Conservation (phyloP, 2,329 filamentous ascomycete species). For the Akanthomyces lecanii region DNA sequence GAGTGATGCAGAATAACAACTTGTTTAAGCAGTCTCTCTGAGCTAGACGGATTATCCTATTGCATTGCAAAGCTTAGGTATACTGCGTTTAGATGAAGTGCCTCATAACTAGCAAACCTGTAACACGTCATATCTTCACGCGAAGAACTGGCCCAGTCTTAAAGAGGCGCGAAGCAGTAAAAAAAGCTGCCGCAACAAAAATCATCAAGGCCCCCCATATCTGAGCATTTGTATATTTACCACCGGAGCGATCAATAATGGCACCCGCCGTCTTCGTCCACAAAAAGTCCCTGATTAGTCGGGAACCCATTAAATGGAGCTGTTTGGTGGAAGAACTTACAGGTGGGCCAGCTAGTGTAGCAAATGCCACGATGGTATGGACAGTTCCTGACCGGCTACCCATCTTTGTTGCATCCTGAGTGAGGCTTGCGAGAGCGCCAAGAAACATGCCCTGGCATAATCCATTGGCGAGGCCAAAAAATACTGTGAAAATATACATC, state of each 20-base stretch:
- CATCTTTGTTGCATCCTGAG: slow-evolving; percentile 37
- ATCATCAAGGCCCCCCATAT: slow-evolving; percentile 29
- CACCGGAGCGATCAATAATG: slow-evolving; percentile 26
- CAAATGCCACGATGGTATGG: slow-evolving; percentile 38
- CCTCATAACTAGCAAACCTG: neutral
- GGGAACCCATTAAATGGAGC: neutral
- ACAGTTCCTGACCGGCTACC: slow-evolving; percentile 42
- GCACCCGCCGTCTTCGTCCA: slow-evolving; percentile 23
- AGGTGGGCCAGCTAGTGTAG: slow-evolving; percentile 39
- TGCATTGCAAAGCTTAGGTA: too few species aligned
- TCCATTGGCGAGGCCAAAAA: slow-evolving; percentile 28
- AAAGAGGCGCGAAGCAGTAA: neutral
- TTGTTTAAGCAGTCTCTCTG: too few species aligned
- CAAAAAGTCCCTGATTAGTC: neutral
- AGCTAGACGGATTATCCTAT: too few species aligned
- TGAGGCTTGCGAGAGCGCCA: slow-evolving; percentile 37
- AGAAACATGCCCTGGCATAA: slow-evolving; percentile 31
- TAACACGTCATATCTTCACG: neutral
- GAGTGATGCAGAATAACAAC: too few species aligned
- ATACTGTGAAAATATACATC: slow-evolving; percentile 28
- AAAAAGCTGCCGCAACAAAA: neutral
- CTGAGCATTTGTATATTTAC: slow-evolving; percentile 24
- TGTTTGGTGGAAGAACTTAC: slow-evolving; percentile 17
- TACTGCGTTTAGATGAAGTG: too few species aligned
- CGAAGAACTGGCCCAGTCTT: neutral